A percentile compares a stretch with the other conserved stretches of the same genome.
These are phyloP conservation scores for Gnetum montanum DNA, from an alignment of 75 land plant genomes.

Conservation along the genomic window DNA sequence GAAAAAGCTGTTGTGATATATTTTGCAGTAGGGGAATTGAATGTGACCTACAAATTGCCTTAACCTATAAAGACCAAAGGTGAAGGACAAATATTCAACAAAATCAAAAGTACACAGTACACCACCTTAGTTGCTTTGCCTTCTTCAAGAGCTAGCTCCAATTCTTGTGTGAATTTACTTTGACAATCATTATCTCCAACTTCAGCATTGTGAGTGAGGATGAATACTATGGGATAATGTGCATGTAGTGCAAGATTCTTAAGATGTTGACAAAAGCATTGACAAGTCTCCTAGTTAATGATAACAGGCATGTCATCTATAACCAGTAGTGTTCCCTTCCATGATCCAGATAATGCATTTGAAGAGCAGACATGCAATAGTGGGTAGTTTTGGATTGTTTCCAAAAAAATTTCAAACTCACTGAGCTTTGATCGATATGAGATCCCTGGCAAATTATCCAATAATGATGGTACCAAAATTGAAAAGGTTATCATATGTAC, in stretches of 20 bases:
- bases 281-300: constrained; percentile 33
- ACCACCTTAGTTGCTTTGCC: constrained; percentile 81
- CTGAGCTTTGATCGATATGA: constrained; percentile 80
- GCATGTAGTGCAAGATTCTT: constrained; percentile 39
- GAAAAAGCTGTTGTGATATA: constrained; percentile 63
- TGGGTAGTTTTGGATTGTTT: constrained; percentile 58
- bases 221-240: constrained; percentile 52
- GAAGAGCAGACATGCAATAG: constrained; percentile 15
- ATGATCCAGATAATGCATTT: constrained; percentile 2
- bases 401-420: constrained; percentile 81
- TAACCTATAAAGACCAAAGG: not conserved
- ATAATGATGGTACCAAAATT: not conserved
- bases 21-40: constrained; percentile 78
- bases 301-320: constrained; percentile 84
- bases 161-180: constrained; percentile 20
- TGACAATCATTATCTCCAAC: constrained; percentile 20
- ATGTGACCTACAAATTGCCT: constrained; percentile 7
- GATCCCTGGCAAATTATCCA: constrained; percentile 28
- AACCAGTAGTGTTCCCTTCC: constrained; percentile 35
- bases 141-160: constrained; percentile 41
- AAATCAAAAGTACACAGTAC: not conserved
- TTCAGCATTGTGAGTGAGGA: constrained; percentile 53
- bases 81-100: not conserved
- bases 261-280: constrained; percentile 41
- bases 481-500: not conserved